A percentile compares a stretch with the other conserved stretches of the same genome.
Conservation (phyloP, 2,329 filamentous ascomycete genomes). For the Ophiostoma ips region DNA sequence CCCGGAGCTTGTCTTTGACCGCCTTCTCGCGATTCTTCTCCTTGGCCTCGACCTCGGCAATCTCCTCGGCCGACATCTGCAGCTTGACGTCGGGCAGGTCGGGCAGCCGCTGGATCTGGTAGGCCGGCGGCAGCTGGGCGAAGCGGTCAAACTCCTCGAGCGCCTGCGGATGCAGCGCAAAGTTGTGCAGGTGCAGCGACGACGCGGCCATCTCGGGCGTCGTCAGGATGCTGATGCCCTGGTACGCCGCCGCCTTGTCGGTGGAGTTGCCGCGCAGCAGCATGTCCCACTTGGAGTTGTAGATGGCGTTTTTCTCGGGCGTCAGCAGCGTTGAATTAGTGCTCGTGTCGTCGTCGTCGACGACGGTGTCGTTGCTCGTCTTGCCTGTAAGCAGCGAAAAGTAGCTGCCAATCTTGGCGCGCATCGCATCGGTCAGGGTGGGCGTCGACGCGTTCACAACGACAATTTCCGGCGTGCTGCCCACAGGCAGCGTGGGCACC, state of each 20-base stretch:
- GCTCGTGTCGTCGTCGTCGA: not conserved
- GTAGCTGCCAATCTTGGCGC: too few species aligned
- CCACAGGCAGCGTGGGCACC: constrained; percentile 8
- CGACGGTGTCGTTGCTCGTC: constrained; percentile 6
- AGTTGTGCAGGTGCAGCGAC: constrained; percentile 7
- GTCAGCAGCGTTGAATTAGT: not conserved
- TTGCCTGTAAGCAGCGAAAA: too few species aligned
- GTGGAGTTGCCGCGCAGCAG: not conserved
- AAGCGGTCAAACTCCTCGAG: not conserved
- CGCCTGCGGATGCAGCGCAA: not conserved
- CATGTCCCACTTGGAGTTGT: not conserved
- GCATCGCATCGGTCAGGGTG: not conserved
- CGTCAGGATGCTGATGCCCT: constrained; percentile 14
- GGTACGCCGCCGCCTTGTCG: not conserved
- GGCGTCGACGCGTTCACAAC: not conserved
- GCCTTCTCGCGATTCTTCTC: not conserved
- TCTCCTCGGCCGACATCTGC: not conserved
- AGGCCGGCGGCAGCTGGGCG: not conserved
- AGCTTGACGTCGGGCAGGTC: not conserved
- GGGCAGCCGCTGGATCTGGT: not conserved
- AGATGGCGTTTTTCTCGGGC: not conserved
- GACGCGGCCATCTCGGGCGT: constrained; percentile 22
- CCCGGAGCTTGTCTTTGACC: not conserved
- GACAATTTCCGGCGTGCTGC: not conserved
- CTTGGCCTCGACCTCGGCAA: not conserved